phyloP scores from a whole-genome alignment of 2,329 filamentous ascomycete species.

The Calonectria pteridis region DNA sequence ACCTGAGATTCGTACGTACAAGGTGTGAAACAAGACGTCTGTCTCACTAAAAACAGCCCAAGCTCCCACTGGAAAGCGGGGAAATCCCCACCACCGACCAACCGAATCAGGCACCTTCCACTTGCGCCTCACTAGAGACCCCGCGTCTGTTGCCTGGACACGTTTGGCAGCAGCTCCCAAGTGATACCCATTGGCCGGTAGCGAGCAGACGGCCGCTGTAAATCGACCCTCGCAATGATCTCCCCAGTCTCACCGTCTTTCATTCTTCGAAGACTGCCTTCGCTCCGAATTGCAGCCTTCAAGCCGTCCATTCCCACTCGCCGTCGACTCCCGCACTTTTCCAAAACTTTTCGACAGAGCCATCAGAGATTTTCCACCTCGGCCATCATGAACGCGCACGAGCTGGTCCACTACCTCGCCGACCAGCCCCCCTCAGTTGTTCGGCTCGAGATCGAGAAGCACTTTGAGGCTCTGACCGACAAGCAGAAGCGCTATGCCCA shows the following conservation, averaged over 20 bases:
- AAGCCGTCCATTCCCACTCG: slow-evolving; percentile 37
- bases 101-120: neutral
- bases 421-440: slow-evolving; percentile 92
- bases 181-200: slow-evolving; percentile 24
- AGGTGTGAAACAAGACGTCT: neutral
- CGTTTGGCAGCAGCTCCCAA: slow-evolving; percentile 40
- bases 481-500: slow-evolving; percentile 92
- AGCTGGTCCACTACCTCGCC: slow-evolving; percentile 84
- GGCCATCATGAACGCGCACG: slow-evolving; percentile 68
- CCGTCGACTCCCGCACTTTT: slow-evolving; percentile 39
- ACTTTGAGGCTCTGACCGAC: slow-evolving; percentile 83
- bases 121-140: slow-evolving; percentile 26
- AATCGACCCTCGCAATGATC: slow-evolving; percentile 43
- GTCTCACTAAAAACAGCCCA: neutral
- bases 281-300: slow-evolving; percentile 47
- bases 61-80: neutral
- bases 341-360: slow-evolving; percentile 38
- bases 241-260: slow-evolving; percentile 51
- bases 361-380: slow-evolving; percentile 49
- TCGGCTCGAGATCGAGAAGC: slow-evolving; percentile 88
- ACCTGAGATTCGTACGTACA: neutral
- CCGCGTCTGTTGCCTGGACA: slow-evolving; percentile 33
- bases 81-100: neutral
- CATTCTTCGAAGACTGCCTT: slow-evolving; percentile 52
- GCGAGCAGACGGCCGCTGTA: slow-evolving; percentile 22